These are phyloP conservation scores for Aegilops bicornis DNA, from an alignment of 176 grass and related monocot species.

Conservation along the genomic window DNA sequence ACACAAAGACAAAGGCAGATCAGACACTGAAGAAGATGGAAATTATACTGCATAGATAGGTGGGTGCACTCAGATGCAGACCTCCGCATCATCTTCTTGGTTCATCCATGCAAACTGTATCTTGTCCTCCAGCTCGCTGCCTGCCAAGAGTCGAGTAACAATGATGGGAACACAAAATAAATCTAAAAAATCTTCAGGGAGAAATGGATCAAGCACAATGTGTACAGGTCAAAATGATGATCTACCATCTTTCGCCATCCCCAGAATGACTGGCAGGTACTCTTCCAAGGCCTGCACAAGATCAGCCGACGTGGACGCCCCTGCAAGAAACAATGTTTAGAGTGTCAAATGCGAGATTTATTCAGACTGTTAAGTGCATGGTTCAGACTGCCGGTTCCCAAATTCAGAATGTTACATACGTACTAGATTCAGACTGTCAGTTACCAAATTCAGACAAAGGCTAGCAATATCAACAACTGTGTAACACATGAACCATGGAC, in stretches of 20 bases:
- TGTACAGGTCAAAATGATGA: neutral
- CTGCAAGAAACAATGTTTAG: conserved; percentile 17
- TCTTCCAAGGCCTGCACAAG: conserved; percentile 69
- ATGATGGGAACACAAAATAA: neutral
- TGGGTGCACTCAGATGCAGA: no score
- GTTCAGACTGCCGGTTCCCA: neutral
- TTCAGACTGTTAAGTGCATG: neutral
- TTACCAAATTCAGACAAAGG: neutral
- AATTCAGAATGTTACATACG: neutral
- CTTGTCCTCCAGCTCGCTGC: conserved; percentile 59
- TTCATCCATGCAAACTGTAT: conserved; percentile 79
- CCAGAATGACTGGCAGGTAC: conserved; percentile 74
- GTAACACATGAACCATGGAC: neutral
- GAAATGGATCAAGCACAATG: neutral
- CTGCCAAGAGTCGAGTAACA: conserved; percentile 3
- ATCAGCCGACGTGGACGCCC: conserved; percentile 54
- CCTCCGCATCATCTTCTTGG: conserved; percentile 90
- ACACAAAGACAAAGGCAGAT: neutral
- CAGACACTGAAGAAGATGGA: no score
- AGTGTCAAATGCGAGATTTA: neutral
- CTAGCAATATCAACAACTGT: neutral
- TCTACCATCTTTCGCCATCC: conserved; percentile 69
- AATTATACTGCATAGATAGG: no score
- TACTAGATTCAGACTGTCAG: neutral
- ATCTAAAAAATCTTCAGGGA: no score